Conservation (phyloP, 2,329 filamentous ascomycete species). For the Colletotrichum sp. region DNA sequence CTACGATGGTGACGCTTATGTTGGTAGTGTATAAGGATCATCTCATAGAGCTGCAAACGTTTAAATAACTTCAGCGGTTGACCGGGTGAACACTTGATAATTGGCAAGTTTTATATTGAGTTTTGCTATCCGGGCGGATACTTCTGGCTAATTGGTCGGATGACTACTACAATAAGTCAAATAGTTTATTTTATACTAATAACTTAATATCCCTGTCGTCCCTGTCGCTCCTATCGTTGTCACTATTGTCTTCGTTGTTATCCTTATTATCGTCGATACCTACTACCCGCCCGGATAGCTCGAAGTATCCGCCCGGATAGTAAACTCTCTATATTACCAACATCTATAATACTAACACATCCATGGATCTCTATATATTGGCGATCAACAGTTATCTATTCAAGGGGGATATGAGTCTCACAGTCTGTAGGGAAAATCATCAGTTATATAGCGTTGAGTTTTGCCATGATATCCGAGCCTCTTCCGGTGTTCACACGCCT, state of each 20-base stretch:
- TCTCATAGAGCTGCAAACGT: background rate
- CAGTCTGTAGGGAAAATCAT: background rate
- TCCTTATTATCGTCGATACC: no score
- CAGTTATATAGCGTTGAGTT: background rate
- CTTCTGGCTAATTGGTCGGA: no score
- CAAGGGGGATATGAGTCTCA: background rate
- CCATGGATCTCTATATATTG: background rate
- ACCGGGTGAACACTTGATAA: no score
- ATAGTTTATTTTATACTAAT: no score
- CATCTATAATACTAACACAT: background rate
- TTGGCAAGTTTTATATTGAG: background rate
- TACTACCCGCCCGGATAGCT: no score
- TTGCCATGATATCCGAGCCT: background rate
- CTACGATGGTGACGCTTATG: background rate
- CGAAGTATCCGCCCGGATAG: no score
- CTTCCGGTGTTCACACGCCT: background rate
- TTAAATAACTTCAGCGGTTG: no score
- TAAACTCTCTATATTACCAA: background rate
- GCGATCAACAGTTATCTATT: background rate
- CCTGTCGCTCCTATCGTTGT: no score
- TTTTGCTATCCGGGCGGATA: no score
- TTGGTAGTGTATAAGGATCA: fast-evolving
- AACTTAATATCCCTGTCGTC: no score
- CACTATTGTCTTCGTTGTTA: no score
- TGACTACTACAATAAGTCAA: no score